Evolutionary conservation across 306 rosid genomes (phyloP), one percentile per base, ranked within the genome.

Genomic region (Fragaria vesca): DNA sequence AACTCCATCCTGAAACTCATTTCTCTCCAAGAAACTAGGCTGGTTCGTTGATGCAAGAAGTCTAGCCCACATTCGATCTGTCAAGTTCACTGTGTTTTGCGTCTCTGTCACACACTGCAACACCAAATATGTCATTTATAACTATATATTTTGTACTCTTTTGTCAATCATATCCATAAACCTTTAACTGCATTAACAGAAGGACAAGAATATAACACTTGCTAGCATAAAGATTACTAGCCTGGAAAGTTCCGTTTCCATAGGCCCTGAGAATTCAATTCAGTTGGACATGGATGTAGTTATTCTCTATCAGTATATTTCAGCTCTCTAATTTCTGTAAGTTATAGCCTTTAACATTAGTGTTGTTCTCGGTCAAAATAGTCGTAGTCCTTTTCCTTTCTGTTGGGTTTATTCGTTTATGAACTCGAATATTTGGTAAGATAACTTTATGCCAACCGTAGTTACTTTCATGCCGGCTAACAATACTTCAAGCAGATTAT

Each of bases 41-140:
- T 95, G 98, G 74, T 95, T 92, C 18, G 97, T 95, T 1, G 98
- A 95, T 68, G 91, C 93, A 78, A 95, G 97, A 89, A 92, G 91
- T 77, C 97, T 92, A 71, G 96, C 98, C 97, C 98, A 95, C 97
- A 92, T 89, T 78, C 97, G 86, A 51, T 84, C 97, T 0, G 92
- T 91, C 76, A 95, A 78, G 79, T 66, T 43, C 18, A 92, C 96
- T 6, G 85, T 92, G 62, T 92, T 87, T 81, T 68, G 86, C 8
- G 62, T 89, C 87, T 92, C 97, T 0, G 97, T 92, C 82, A 95
- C 98, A 51, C 90, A 86, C 98, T 92, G 87, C 88, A 86, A 87
- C 51, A 71, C 71, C 79, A 79, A 60, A 63, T 71, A 66, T 45
- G 40, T 36, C 47, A 32, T 75, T 76, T 32, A 38, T 32, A 30